phyloP scores from a whole-genome alignment of 2,329 filamentous ascomycete species.

The Raffaelea albimanens region DNA sequence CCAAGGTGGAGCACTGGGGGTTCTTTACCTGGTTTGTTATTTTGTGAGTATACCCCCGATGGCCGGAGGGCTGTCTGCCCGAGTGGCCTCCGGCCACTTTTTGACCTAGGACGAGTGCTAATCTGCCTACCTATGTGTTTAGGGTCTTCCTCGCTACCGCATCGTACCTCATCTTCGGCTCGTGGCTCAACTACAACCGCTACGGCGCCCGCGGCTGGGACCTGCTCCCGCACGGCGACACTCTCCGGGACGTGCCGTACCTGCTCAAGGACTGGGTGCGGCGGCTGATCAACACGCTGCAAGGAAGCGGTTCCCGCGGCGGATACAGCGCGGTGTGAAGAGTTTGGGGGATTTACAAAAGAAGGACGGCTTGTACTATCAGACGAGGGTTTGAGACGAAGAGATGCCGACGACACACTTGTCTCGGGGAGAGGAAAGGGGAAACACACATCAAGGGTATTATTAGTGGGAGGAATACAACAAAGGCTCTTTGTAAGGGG shows the following conservation, averaged over 20 bases:
- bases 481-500: too few relatives aligned
- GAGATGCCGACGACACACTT: too few relatives aligned
- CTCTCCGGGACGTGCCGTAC: slow-evolving; percentile 85
- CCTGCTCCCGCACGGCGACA: slow-evolving; percentile 83
- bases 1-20: slow-evolving; percentile 61
- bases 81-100: too few relatives aligned
- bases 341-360: not conserved
- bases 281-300: slow-evolving; percentile 71
- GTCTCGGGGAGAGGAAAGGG: too few relatives aligned
- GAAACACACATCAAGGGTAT: too few relatives aligned
- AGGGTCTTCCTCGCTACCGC: slow-evolving; percentile 80
- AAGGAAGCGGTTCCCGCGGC: slow-evolving; percentile 73
- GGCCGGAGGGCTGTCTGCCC: too few relatives aligned
- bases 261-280: slow-evolving; percentile 81
- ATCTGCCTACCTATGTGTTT: too few relatives aligned
- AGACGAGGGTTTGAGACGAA: too few relatives aligned
- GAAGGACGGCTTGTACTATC: not conserved
- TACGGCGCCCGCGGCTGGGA: slow-evolving; percentile 95
- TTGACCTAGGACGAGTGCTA: too few relatives aligned
- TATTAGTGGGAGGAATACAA: too few relatives aligned
- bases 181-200: slow-evolving; percentile 97
- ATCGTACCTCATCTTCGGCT: slow-evolving; percentile 91
- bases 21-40: slow-evolving; percentile 92
- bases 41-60: not conserved
- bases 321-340: slow-evolving; percentile 86